Evolutionary conservation across 2,329 filamentous ascomycete genomes (phyloP), one percentile per base, ranked within the genome.

Genomic region (Diaporthe longicolla): DNA sequence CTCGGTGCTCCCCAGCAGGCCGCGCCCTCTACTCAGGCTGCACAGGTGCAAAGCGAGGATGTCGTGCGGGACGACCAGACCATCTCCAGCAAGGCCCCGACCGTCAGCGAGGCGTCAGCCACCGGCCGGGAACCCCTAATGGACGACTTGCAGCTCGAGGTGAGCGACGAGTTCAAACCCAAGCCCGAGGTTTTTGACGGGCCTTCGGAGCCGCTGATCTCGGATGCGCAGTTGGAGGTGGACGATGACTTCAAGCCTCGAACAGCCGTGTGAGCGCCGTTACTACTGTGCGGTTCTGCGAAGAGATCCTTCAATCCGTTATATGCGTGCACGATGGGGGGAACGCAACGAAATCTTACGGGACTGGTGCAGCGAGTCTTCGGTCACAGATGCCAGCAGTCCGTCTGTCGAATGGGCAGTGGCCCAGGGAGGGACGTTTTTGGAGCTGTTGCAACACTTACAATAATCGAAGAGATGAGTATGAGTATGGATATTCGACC

Each of bases 211-310:
- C 72, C 72, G 3, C 63, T 74, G 29, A 63, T 75, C 1, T 63
- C 72, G 32, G 72, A 74, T 40, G 72, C 70, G 68, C 74, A 75
- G 48, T 68, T 75, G 5, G 61, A 74, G 0, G 72, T 74, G 10
- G 43, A 59, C 19, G 74, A 74, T 45, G 74, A 74, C 21, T 75
- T 75, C 61, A 74, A 54, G 19, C 74, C 74, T 15, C 70, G 40
- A 19, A 63, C 57, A 0, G 11, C 29, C 4, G 29, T 54, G 8
- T 63, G 32, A 63, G 40, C 2, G 17, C 8, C 26, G 2, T 3
- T 2, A 3, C 11, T 11, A 5, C 1, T 21, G 2, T 21, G 45
- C 5, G 45, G 6, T 4, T 7, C n/a, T 17, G 32, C 19, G 11
- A 1, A 9, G 8, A n/a, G 29, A 15, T 6, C 4, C 4, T 13